Evolutionary conservation across 2,329 filamentous ascomycete species (phyloP), one percentile per base, ranked within the genome.

Genomic region (Pleomassaria siparia): DNA sequence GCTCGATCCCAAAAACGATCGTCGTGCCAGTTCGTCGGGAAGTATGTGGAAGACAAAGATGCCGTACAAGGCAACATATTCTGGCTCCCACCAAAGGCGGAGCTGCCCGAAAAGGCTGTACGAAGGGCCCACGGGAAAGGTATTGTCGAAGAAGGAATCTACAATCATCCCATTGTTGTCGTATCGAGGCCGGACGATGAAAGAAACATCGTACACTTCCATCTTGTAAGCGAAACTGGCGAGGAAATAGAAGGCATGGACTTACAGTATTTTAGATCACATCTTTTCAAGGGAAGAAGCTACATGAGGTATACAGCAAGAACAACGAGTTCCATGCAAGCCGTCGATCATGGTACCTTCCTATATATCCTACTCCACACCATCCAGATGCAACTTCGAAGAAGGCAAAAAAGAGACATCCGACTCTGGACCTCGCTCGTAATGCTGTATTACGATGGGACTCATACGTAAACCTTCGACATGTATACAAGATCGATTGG

Each of bases 401-500:
- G 43, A 67, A 66, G 46, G 50, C 64, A 6, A 60, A 51, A 21
- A 68, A 67, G 35, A 50, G 61, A 6, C 64, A 65, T 29, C 65
- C 66, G 3, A 64, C 63, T 11, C 50, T 65, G 16, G 55, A 53
- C 7, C 37, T 71, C 13, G 54, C 54, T 10, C 41, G 54, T 10
- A 58, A 52, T 11, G 60, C 58, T 1, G 49, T 44, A 1, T 49
- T 71, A 24, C 59, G 59, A 15, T 64, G 63, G 54, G 56, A 66
- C 10, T 69, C 64, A 1, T 69, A 67, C 43, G 66, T 69, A 22
- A 68, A 70, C 35, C 58, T 69, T 12, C 58, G 63, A 10, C 55
- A 67, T 41, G 56, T 70, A 1, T 70, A 70, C 52, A 61, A 61
- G 30, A 63, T 69, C 40, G 57, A 68, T 8, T 64, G 62, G 60